These are phyloP conservation scores for Mallotus repandus DNA, from an alignment of 441 rosid genomes.

Conservation along the genomic window DNA sequence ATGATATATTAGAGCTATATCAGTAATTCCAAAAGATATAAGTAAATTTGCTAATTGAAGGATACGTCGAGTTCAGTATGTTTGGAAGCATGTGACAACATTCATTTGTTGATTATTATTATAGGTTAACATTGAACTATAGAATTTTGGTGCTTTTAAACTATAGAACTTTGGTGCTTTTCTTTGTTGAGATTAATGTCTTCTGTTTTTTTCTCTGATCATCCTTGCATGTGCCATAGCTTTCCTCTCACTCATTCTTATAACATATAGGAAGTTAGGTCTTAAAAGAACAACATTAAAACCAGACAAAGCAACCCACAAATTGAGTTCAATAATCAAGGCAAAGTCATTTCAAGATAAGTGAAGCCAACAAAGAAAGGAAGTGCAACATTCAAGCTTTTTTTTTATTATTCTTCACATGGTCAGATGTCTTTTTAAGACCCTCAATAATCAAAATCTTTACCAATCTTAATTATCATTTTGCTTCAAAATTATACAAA, in stretches of 20 bases:
- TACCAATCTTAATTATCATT: slow-evolving; percentile 22
- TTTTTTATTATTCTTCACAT: slow-evolving; percentile 3
- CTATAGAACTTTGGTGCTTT: neutral
- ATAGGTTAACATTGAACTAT: neutral
- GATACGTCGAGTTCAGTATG: too few species aligned
- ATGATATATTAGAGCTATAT: too few species aligned
- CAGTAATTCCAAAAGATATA: too few species aligned
- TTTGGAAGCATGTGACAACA: too few species aligned
- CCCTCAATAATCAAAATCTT: slow-evolving; percentile 13
- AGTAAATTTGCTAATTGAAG: too few species aligned
- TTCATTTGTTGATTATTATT: too few species aligned
- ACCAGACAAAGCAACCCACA: neutral
- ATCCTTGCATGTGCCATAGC: neutral
- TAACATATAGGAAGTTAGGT: neutral
- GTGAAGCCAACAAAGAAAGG: neutral
- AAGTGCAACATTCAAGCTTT: neutral
- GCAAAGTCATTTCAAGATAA: neutral
- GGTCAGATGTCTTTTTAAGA: slow-evolving; percentile 15
- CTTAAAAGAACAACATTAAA: neutral
- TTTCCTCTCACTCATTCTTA: neutral
- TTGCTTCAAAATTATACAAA: slow-evolving; percentile 16
- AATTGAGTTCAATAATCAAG: neutral
- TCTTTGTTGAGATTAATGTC: neutral
- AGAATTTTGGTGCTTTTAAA: neutral
- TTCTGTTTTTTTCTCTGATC: neutral